Percentiles rank a stretch among this genome's conserved stretches.
Conservation (phyloP, 495 filamentous ascomycete genomes). For the Lindgomyces ingoldianus region DNA sequence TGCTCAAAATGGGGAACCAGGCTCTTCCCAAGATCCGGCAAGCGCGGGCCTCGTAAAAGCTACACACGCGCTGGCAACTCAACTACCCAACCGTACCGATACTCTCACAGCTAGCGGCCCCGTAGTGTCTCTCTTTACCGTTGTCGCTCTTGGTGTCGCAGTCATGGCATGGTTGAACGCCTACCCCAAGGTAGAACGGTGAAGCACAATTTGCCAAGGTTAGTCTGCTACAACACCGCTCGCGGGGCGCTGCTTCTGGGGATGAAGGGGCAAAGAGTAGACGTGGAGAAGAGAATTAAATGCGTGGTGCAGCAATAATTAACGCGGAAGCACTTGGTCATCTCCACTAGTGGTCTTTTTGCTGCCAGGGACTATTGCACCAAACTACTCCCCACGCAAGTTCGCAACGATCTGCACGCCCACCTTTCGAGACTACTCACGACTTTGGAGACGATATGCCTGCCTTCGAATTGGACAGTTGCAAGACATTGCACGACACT, state of each 20-base stretch:
- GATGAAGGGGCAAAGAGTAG: background rate
- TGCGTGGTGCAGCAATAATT: background rate
- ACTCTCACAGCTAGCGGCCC: conserved; percentile 69
- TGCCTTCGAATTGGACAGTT: background rate
- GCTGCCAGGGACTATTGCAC: too few relatives aligned
- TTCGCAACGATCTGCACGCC: background rate
- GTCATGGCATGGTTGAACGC: conserved; percentile 95
- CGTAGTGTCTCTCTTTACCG: conserved; percentile 83
- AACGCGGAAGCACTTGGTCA: too few relatives aligned
- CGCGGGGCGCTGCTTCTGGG: conserved; percentile 9
- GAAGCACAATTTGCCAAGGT: conserved; percentile 23
- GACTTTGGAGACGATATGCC: background rate
- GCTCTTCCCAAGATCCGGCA: conserved; percentile 43
- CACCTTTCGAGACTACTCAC: background rate
- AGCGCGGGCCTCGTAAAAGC: conserved; percentile 43
- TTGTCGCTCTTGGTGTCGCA: conserved; percentile 85
- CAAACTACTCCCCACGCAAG: too few relatives aligned
- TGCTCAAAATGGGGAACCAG: conserved; percentile 39
- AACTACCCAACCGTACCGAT: conserved; percentile 19
- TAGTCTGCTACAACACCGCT: background rate
- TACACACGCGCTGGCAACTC: conserved; percentile 40
- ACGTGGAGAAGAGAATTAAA: background rate
- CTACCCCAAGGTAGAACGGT: conserved; percentile 71
- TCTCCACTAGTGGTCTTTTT: background rate
- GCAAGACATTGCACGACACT: background rate